Percentiles rank a stretch among this genome's conserved stretches.
Conservation (phyloP, 108 stramenopile species). For the Fragilaria crotonensis region DNA sequence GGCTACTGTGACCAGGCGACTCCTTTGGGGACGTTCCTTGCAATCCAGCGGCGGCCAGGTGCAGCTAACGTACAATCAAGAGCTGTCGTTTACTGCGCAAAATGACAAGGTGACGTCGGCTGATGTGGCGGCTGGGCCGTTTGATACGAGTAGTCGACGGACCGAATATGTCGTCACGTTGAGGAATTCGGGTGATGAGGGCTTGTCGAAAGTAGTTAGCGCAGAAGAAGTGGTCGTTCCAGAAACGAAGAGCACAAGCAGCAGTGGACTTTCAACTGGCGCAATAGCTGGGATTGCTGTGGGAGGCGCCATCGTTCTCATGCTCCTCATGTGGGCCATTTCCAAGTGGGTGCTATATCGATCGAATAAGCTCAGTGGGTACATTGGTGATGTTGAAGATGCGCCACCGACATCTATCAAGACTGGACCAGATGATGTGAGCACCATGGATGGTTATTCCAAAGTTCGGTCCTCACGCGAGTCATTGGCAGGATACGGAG, state of each 20-base stretch:
- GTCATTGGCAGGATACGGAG: constrained; percentile 34
- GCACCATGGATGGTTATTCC: constrained; percentile 18
- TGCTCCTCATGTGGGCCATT: background rate
- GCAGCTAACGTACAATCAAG: constrained; percentile 22
- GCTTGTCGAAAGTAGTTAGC: background rate
- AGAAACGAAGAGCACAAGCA: constrained; percentile 4
- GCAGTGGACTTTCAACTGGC: constrained; percentile 10
- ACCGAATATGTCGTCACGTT: constrained; percentile 2
- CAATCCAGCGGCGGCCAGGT: background rate
- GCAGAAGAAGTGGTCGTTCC: background rate
- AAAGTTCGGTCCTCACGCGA: constrained; percentile 1
- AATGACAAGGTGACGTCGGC: background rate
- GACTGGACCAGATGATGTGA: constrained; percentile 21
- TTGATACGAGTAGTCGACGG: constrained; percentile 1
- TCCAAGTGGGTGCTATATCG: background rate
- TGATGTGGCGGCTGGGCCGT: background rate
- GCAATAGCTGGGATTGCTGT: constrained; percentile 57
- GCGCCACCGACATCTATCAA: background rate
- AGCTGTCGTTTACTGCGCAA: constrained; percentile 2
- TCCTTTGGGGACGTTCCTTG: background rate
- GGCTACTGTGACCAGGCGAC: background rate
- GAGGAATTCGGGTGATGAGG: background rate
- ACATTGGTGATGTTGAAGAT: background rate
- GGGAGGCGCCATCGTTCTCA: constrained; percentile 36
- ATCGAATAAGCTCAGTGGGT: background rate